Percentiles rank a stretch among this genome's conserved stretches.
phyloP scores from a whole-genome alignment of 495 filamentous ascomycete species.

The Penicillium tannophilum region DNA sequence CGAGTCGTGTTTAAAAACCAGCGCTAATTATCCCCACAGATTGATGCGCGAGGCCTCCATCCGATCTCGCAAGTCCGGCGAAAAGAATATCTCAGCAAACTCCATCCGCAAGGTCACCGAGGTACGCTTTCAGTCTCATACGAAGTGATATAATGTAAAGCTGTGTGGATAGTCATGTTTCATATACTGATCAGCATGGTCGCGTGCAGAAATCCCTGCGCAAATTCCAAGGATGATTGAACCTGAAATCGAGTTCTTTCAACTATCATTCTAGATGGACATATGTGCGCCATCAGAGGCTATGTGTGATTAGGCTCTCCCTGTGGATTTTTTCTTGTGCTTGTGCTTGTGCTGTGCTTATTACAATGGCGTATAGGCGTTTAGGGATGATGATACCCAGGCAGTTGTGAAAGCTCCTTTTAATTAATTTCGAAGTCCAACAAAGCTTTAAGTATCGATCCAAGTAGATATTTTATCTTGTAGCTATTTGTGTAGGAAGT shows the following conservation, averaged over 20 bases:
- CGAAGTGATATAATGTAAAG: not conserved
- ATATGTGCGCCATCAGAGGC: not conserved
- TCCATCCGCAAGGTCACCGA: conserved; percentile 76
- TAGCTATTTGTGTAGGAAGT: not conserved
- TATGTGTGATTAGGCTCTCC: not conserved
- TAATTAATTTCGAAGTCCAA: not conserved
- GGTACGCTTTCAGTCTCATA: conserved; percentile 46
- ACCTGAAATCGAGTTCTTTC: not conserved
- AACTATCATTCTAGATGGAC: not conserved
- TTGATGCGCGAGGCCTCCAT: conserved; percentile 84
- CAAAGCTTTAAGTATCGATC: no score
- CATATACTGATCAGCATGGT: not conserved
- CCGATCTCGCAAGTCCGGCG: conserved; percentile 70
- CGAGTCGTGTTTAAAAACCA: not conserved
- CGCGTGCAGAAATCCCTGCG: conserved; percentile 62
- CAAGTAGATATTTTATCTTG: not conserved
- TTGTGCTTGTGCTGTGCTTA: not conserved
- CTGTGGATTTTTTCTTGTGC: not conserved
- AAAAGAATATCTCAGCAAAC: conserved; percentile 70
- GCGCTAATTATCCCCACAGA: conserved; percentile 44
- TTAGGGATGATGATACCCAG: conserved; percentile 9
- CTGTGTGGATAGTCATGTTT: not conserved
- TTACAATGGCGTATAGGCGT: conserved; percentile 3
- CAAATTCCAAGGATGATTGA: conserved; percentile 72
- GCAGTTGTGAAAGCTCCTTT: not conserved